Percentiles rank a stretch among this genome's conserved stretches.
Conservation (phyloP, 2,329 filamentous ascomycete genomes). For the Phialocephala sp. region DNA sequence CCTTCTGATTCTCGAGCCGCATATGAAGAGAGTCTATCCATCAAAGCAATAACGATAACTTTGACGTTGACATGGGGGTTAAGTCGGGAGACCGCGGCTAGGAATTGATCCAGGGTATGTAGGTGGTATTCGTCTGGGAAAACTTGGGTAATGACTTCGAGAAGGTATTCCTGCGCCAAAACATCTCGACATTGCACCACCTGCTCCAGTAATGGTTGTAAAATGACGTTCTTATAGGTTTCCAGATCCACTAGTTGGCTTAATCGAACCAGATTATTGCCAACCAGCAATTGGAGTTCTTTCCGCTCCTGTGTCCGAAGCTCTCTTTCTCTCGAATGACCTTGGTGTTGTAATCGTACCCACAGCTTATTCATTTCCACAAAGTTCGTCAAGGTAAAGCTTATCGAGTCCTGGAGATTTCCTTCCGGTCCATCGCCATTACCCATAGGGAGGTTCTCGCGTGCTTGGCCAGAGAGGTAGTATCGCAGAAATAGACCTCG, state of each 20-base stretch:
- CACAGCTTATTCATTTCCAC: conserved; percentile 99
- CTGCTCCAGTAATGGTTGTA: conserved; percentile 90
- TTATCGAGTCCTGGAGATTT: conserved; percentile 96
- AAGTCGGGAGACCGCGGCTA: conserved; percentile 88
- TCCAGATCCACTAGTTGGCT: conserved; percentile 96
- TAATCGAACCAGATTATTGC: conserved; percentile 92
- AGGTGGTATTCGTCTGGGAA: conserved; percentile 99
- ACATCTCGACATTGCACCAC: conserved; percentile 98
- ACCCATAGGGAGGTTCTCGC: conserved; percentile 83
- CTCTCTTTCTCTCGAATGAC: conserved; percentile 92
- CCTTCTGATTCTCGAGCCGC: conserved; percentile 85
- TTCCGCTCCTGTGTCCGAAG: conserved; percentile 92
- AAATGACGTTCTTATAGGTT: conserved; percentile 88
- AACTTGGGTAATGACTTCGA: conserved; percentile 98
- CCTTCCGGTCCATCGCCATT: conserved; percentile 91
- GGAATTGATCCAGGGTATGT: conserved; percentile 92
- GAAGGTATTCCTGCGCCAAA: conserved; percentile 92
- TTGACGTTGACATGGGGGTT: conserved; percentile 99
- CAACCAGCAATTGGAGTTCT: conserved; percentile 92
- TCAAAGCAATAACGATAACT: conserved; percentile 94
- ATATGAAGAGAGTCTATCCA: conserved; percentile 94
- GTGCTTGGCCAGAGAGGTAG: conserved; percentile 92
- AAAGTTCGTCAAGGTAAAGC: conserved; percentile 97
- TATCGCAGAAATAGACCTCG: conserved; percentile 94
- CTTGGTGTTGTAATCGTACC: conserved; percentile 96